phyloP scores from a whole-genome alignment of 2,329 filamentous ascomycete species.

The Stachybotrys chartarum region DNA sequence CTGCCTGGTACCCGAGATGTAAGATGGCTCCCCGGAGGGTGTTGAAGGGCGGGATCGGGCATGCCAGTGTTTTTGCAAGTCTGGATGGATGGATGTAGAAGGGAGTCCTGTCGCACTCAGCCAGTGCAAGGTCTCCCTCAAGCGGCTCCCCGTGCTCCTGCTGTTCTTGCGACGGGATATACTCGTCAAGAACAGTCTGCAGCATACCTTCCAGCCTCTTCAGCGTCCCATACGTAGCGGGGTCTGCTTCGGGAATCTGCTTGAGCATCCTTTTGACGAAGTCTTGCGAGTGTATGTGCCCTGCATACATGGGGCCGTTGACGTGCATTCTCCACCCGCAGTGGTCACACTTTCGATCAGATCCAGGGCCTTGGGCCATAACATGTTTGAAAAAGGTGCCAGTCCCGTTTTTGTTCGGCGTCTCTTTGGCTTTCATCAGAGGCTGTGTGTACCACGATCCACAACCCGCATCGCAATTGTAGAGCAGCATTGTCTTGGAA shows the following conservation, averaged over 20 bases:
- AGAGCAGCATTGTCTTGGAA: conserved; percentile 87
- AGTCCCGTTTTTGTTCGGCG: conserved; percentile 62
- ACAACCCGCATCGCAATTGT: conserved; percentile 85
- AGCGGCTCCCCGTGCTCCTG: conserved; percentile 1
- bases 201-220: conserved; percentile 87
- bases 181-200: conserved; percentile 76
- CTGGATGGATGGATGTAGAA: conserved; percentile 80
- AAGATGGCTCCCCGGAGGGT: conserved; percentile 74
- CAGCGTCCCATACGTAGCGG: conserved; percentile 69
- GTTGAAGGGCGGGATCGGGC: conserved; percentile 70
- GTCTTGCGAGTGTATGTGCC: conserved; percentile 73
- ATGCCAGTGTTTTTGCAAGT: conserved; percentile 71
- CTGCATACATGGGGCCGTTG: conserved; percentile 90
- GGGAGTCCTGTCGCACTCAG: conserved; percentile 59
- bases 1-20: conserved; percentile 73
- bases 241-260: conserved; percentile 59
- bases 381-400: conserved; percentile 68
- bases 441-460: conserved; percentile 85
- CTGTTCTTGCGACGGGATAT: conserved; percentile 29
- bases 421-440: conserved; percentile 61
- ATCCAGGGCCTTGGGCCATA: conserved; percentile 63
- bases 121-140: neutral
- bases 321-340: conserved; percentile 84
- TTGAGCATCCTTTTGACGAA: conserved; percentile 77
- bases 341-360: conserved; percentile 64